phyloP scores from a whole-genome alignment of 306 rosid genomes.

The Quercus gilva region DNA sequence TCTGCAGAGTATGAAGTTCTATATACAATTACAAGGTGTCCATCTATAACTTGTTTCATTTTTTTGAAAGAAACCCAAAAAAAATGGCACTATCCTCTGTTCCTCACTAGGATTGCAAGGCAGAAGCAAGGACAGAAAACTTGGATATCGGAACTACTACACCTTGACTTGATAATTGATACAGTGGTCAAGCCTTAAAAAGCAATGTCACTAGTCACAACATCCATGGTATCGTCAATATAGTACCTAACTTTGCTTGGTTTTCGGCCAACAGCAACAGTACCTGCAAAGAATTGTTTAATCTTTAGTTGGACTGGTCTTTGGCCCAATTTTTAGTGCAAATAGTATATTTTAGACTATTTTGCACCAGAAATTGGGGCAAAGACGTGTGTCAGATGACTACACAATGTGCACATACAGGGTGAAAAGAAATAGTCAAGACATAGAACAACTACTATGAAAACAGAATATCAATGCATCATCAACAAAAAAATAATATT shows the following conservation, averaged over 20 bases:
- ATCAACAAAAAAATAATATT: too few relatives aligned
- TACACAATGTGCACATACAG: too few relatives aligned
- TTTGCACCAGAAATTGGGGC: too few relatives aligned
- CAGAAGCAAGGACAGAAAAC: neutral
- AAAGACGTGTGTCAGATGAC: too few relatives aligned
- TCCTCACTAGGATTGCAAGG: neutral
- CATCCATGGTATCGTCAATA: constrained; percentile 57
- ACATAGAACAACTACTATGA: too few relatives aligned
- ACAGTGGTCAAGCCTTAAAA: constrained; percentile 45
- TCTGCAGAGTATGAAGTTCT: neutral
- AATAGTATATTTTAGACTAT: too few relatives aligned
- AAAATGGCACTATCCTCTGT: neutral
- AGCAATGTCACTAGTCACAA: constrained; percentile 34
- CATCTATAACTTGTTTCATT: neutral
- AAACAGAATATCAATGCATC: too few relatives aligned
- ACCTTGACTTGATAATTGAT: constrained; percentile 32
- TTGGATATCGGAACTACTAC: constrained; percentile 24
- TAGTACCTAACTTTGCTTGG: constrained; percentile 82
- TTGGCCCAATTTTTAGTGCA: too few relatives aligned
- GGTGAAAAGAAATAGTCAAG: too few relatives aligned
- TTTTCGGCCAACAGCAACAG: constrained; percentile 53
- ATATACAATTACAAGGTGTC: neutral
- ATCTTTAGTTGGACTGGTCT: too few relatives aligned
- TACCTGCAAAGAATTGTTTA: too few relatives aligned
- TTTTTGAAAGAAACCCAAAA: neutral